Evolutionary conservation across 495 filamentous ascomycete genomes (phyloP).

Genomic region (Penicillium samsonianum): DNA sequence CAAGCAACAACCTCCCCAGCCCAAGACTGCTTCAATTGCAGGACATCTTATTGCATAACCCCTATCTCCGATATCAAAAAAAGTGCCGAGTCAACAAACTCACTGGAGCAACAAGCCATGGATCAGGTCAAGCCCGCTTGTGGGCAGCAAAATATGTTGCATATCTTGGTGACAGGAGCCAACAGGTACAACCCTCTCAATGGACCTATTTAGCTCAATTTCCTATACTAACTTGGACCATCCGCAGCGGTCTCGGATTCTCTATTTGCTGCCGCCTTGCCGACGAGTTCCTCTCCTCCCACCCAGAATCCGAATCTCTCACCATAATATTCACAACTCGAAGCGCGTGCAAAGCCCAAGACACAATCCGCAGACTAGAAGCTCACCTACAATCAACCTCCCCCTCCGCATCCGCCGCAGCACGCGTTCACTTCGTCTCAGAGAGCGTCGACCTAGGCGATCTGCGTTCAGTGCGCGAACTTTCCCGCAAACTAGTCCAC

Average conservation of each 20-base stretch:
- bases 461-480: slow-evolving; percentile 54
- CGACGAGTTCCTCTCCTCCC: slow-evolving; percentile 79
- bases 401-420: slow-evolving; percentile 18
- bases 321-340: slow-evolving; percentile 56
- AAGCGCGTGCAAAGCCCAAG: slow-evolving; percentile 44
- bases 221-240: neutral
- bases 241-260: slow-evolving; percentile 80
- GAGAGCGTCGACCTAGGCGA: slow-evolving; percentile 58
- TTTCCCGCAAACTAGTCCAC: slow-evolving; percentile 49
- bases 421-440: slow-evolving; percentile 48
- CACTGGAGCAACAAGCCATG: slow-evolving; percentile 19
- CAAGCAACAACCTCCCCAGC: neutral
- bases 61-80: slow-evolving; percentile 11
- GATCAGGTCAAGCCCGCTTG: slow-evolving; percentile 8
- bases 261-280: slow-evolving; percentile 84
- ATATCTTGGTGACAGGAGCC: slow-evolving; percentile 52
- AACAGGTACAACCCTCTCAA: slow-evolving; percentile 42
- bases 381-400: slow-evolving; percentile 37
- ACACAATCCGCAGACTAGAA: slow-evolving; percentile 44
- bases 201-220: neutral
- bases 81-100: slow-evolving; percentile 7
- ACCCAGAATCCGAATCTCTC: slow-evolving; percentile 59
- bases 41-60: slow-evolving; percentile 15
- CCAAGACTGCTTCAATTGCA: neutral
- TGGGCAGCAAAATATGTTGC: slow-evolving; percentile 25